Percentiles rank a stretch among this genome's conserved stretches.
These are phyloP conservation scores for Candida nitratophila DNA, from an alignment of 805 yeast species.

Conservation along the genomic window DNA sequence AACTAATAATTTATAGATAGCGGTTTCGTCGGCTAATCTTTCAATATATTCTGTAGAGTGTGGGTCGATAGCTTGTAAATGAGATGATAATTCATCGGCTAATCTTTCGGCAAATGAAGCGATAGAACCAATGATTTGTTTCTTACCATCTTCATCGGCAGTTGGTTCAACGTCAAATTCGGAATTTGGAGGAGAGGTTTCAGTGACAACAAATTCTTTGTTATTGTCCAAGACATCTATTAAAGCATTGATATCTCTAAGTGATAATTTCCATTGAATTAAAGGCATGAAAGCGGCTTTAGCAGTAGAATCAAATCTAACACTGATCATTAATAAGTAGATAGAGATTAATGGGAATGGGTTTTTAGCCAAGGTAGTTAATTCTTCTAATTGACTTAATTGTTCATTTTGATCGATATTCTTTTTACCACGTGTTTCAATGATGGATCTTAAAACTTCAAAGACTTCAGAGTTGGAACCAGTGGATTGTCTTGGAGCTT, in stretches of 20 bases:
- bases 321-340: conserved; percentile 74
- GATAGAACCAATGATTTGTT: conserved; percentile 75
- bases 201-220: conserved; percentile 60
- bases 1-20: conserved; percentile 66
- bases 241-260: conserved; percentile 52
- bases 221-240: conserved; percentile 65
- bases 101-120: conserved; percentile 85
- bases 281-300: conserved; percentile 67
- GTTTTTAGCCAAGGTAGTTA: conserved; percentile 40
- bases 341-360: conserved; percentile 76
- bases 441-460: conserved; percentile 61
- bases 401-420: conserved; percentile 82
- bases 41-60: conserved; percentile 91
- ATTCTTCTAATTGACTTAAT: conserved; percentile 58
- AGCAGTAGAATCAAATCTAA: conserved; percentile 76
- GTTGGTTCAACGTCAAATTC: conserved; percentile 70
- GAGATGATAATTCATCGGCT: conserved; percentile 88
- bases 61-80: conserved; percentile 85
- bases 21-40: conserved; percentile 81
- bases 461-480: conserved; percentile 44
- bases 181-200: conserved; percentile 62
- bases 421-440: conserved; percentile 93
- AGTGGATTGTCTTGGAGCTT: conserved; percentile 30
- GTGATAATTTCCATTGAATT: conserved; percentile 72
- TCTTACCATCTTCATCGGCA: conserved; percentile 58